A percentile compares a stretch with the other conserved stretches of the same genome.
These are phyloP conservation scores for Acer campestre DNA, from an alignment of 345 rosid species.

Conservation along the genomic window DNA sequence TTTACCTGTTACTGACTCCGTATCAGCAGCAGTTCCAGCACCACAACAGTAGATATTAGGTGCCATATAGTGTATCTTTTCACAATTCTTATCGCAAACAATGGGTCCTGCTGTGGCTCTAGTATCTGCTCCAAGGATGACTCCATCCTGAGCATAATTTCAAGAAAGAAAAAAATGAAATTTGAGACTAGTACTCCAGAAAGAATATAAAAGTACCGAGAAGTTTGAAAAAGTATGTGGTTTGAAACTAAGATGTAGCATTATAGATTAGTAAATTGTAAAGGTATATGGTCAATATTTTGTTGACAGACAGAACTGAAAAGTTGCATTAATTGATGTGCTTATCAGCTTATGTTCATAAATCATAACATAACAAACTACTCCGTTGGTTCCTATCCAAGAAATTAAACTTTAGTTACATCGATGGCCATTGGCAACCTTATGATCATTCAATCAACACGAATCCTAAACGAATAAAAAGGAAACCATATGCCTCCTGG, in stretches of 20 bases:
- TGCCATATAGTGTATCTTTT: conserved; percentile 97
- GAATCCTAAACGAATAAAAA: not conserved
- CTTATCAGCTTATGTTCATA: not conserved
- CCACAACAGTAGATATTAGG: conserved; percentile 95
- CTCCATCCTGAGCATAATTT: conserved; percentile 58
- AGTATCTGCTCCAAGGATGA: conserved; percentile 89
- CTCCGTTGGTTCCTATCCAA: not conserved
- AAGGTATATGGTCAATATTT: not conserved
- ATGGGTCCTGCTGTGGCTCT: conserved; percentile 88
- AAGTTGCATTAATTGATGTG: not conserved
- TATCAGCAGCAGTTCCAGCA: conserved; percentile 95
- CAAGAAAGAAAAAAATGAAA: not conserved
- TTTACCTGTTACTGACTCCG: conserved; percentile 92
- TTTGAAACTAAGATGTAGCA: not conserved
- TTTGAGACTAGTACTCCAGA: not conserved
- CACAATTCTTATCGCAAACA: conserved; percentile 96
- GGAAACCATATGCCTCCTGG: not conserved
- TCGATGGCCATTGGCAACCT: not conserved
- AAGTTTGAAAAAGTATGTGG: not conserved
- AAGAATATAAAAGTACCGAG: not conserved
- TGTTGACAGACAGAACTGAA: not conserved
- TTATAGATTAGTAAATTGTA: not conserved
- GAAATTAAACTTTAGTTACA: too few relatives aligned
- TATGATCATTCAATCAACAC: not conserved
- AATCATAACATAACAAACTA: not conserved